Conservation (phyloP, 169 alveolate genomes). For the Babesia ovata region DNA sequence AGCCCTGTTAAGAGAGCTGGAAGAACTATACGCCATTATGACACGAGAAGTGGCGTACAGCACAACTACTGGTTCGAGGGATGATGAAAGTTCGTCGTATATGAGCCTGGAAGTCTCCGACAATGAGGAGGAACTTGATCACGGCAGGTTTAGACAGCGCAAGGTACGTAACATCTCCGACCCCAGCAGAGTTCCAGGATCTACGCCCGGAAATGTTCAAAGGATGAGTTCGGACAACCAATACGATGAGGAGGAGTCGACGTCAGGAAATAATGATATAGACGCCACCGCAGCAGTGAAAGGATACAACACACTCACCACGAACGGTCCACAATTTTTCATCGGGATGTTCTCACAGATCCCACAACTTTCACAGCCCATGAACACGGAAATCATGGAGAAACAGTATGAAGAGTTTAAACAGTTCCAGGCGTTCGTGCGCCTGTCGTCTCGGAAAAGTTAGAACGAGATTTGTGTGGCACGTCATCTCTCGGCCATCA, state of each 20-base stretch:
- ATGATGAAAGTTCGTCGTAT: not conserved
- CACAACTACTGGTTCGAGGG: not conserved
- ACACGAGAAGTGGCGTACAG: not conserved
- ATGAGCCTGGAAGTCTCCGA: not conserved
- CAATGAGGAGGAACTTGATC: not conserved
- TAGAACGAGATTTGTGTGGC: too few relatives aligned
- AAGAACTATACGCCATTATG: slow-evolving; percentile 1
- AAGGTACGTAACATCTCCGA: too few relatives aligned
- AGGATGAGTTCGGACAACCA: too few relatives aligned
- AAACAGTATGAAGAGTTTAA: slow-evolving; percentile 18
- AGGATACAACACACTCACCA: not conserved
- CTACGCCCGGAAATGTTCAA: too few relatives aligned
- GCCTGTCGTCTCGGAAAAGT: too few relatives aligned
- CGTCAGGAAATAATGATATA: too few relatives aligned
- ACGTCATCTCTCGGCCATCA: too few relatives aligned
- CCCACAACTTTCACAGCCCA: not conserved
- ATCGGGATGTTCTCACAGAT: slow-evolving; percentile 15
- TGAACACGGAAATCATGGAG: not conserved
- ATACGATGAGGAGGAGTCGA: too few relatives aligned
- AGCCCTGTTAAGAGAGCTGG: slow-evolving; percentile 11
- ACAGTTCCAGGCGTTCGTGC: slow-evolving; percentile 23
- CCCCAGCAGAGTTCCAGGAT: too few relatives aligned
- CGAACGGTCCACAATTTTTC: slow-evolving; percentile 1
- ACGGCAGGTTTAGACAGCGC: too few relatives aligned
- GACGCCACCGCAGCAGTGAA: not conserved